Evolutionary conservation across 495 filamentous ascomycete genomes (phyloP).

Genomic region (Penicillium alfredii): DNA sequence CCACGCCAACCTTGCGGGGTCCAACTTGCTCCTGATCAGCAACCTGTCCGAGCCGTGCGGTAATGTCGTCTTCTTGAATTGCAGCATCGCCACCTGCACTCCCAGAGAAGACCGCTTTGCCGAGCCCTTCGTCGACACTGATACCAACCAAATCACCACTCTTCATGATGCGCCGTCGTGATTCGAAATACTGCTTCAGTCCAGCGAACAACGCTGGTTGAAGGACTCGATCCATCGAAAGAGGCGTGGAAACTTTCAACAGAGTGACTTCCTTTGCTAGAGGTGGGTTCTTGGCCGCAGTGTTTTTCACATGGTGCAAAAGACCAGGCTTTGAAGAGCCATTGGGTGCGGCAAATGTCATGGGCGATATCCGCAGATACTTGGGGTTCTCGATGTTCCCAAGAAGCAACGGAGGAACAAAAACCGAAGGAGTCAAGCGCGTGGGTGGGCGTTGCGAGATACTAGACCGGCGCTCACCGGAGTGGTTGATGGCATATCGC

Average conservation of each 20-base stretch:
- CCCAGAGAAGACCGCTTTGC: slow-evolving; percentile 63
- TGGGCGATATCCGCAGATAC: slow-evolving; percentile 65
- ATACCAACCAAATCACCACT: slow-evolving; percentile 83
- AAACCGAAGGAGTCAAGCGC: slow-evolving; percentile 53
- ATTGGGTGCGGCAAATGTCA: slow-evolving; percentile 43
- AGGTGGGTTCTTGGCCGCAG: slow-evolving; percentile 60
- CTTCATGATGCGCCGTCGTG: slow-evolving; percentile 68
- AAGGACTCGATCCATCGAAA: slow-evolving; percentile 75
- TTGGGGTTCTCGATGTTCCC: slow-evolving; percentile 72
- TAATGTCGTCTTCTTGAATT: slow-evolving; percentile 57
- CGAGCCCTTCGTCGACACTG: slow-evolving; percentile 75
- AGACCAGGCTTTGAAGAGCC: slow-evolving; percentile 29
- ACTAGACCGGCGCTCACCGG: slow-evolving; percentile 45
- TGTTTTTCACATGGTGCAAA: slow-evolving; percentile 42
- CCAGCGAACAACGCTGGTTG: slow-evolving; percentile 78
- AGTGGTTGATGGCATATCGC: slow-evolving; percentile 48
- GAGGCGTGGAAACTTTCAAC: slow-evolving; percentile 81
- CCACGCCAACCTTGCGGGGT: slow-evolving; percentile 53
- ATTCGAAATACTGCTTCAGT: slow-evolving; percentile 80
- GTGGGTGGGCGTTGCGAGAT: slow-evolving; percentile 41
- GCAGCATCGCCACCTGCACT: slow-evolving; percentile 49
- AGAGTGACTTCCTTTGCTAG: slow-evolving; percentile 86
- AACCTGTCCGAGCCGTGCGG: slow-evolving; percentile 41
- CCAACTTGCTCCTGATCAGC: slow-evolving; percentile 16
- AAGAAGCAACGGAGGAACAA: slow-evolving; percentile 78